Conservation (phyloP, 257 asterid species). For the Nicotiana paniculata region DNA sequence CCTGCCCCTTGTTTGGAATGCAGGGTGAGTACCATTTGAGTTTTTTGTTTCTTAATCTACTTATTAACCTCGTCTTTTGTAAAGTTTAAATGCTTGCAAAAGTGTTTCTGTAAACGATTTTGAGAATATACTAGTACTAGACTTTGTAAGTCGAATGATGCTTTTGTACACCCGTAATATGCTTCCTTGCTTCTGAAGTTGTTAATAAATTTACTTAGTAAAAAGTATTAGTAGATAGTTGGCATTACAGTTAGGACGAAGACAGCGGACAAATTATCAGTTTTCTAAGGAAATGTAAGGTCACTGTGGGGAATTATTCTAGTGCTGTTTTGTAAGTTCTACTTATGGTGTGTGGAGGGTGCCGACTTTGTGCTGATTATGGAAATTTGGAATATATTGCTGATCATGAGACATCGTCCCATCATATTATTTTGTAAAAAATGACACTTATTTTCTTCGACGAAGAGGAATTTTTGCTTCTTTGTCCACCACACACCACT, state of each 20-base stretch:
- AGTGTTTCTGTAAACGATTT: neutral
- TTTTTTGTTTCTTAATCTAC: neutral
- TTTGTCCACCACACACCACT: neutral
- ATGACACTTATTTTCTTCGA: neutral
- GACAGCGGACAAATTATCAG: neutral
- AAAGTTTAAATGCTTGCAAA: neutral
- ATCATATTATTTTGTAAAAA: neutral
- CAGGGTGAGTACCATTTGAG: too few relatives aligned
- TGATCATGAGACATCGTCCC: neutral
- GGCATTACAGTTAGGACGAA: neutral
- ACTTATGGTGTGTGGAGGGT: neutral
- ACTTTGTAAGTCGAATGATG: neutral
- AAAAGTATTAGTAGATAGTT: neutral
- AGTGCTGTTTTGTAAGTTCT: neutral
- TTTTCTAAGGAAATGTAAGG: neutral
- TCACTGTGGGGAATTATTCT: neutral
- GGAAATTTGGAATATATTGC: neutral
- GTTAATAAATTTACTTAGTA: neutral
- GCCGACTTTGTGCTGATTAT: neutral
- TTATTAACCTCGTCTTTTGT: neutral
- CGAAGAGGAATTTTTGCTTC: neutral
- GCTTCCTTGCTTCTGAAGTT: neutral
- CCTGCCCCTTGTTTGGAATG: too few relatives aligned
- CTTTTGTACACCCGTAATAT: neutral
- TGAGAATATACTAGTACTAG: neutral